phyloP scores from a whole-genome alignment of 108 stramenopile genomes.

The Nannochloropsis gaditana region DNA sequence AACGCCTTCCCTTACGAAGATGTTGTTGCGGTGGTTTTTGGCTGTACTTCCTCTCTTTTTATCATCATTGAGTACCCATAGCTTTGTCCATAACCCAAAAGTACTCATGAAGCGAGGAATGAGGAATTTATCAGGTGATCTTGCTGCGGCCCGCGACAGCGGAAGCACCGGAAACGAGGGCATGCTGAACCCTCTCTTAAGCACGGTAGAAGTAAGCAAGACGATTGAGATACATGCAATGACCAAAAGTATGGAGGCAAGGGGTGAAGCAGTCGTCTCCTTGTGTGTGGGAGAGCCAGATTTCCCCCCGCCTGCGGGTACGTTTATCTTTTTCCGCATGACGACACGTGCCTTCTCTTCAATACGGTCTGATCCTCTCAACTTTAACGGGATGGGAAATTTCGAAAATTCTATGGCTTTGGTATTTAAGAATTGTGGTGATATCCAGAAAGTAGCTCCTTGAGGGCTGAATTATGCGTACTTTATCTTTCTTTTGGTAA shows the following conservation, averaged over 20 bases:
- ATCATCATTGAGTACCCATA: neutral
- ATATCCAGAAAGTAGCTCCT: neutral
- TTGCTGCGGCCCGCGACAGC: neutral
- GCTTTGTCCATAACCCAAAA: neutral
- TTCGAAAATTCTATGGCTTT: neutral
- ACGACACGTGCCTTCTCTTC: conserved; percentile 55
- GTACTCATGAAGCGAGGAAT: neutral
- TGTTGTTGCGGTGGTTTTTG: neutral
- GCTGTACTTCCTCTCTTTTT: neutral
- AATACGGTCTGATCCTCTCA: neutral
- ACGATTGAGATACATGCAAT: conserved; percentile 53
- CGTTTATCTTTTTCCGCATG: conserved; percentile 67
- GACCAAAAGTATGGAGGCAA: conserved; percentile 54
- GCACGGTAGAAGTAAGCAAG: conserved; percentile 31
- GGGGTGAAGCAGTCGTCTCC: conserved; percentile 62
- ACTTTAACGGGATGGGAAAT: neutral
- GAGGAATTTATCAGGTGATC: neutral
- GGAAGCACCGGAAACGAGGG: neutral
- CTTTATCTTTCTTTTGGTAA: neutral
- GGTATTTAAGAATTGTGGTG: neutral
- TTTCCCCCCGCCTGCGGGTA: conserved; percentile 68
- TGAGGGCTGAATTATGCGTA: neutral
- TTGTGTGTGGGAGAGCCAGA: conserved; percentile 96
- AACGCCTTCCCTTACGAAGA: no score
- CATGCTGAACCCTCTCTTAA: conserved; percentile 32